Conservation (phyloP, 176 grass and related monocot genomes). For the Dactylis glomerata region DNA sequence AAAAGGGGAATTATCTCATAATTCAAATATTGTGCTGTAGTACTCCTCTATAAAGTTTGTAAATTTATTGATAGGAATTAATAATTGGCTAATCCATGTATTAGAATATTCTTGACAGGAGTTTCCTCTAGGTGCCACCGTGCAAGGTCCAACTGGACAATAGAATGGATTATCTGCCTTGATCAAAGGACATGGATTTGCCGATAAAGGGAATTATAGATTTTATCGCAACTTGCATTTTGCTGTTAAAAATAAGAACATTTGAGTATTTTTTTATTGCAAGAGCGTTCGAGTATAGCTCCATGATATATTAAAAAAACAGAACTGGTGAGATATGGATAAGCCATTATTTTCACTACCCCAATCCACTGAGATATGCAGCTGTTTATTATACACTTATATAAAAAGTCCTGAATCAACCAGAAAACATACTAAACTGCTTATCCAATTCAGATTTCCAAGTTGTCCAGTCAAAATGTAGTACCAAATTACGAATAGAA, state of each 20-base stretch:
- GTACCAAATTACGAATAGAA: neutral
- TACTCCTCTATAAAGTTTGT: neutral
- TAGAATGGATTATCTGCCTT: neutral
- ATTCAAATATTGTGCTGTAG: neutral
- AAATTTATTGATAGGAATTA: neutral
- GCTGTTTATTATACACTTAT: neutral
- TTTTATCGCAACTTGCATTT: neutral
- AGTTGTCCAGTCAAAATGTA: neutral
- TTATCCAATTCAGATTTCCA: constrained; percentile 7
- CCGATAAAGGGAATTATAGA: neutral
- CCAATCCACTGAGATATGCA: neutral
- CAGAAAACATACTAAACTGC: neutral
- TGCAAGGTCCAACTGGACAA: neutral
- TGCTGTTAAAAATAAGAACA: neutral
- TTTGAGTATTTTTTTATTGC: neutral
- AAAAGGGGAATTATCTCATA: neutral
- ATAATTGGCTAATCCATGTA: neutral
- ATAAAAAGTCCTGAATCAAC: neutral
- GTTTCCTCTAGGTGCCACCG: neutral
- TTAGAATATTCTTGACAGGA: neutral
- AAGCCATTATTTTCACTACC: neutral
- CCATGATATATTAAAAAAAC: neutral
- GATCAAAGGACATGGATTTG: neutral
- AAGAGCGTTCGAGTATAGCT: neutral
- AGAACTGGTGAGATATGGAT: neutral